phyloP scores from a whole-genome alignment of 2,329 filamentous ascomycete species.

The Colletotrichum theobromicola region DNA sequence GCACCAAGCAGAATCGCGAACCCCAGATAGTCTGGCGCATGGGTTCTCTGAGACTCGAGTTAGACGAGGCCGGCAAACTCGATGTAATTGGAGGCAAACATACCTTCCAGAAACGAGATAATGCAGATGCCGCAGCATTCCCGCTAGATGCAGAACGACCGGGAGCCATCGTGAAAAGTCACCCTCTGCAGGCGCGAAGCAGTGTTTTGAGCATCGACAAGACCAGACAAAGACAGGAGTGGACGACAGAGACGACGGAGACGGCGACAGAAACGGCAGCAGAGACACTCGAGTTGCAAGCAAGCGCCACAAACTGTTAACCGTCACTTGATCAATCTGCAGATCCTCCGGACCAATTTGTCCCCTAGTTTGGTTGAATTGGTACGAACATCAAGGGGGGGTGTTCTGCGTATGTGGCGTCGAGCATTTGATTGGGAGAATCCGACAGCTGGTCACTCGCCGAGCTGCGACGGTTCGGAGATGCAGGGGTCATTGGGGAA shows the following conservation, averaged over 20 bases:
- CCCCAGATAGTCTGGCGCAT: conserved; percentile 88
- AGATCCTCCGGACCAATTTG: neutral
- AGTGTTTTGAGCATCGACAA: conserved; percentile 40
- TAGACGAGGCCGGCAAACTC: neutral
- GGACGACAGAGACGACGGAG: neutral
- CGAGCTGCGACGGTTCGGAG: neutral
- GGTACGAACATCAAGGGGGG: neutral
- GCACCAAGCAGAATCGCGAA: conserved; percentile 71
- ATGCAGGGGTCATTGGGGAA: neutral
- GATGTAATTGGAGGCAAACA: neutral
- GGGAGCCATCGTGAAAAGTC: conserved; percentile 48
- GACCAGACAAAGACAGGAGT: neutral
- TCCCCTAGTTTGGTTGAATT: neutral
- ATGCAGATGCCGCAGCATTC: conserved; percentile 30
- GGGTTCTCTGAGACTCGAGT: conserved; percentile 65
- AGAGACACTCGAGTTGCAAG: neutral
- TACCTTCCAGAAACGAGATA: conserved; percentile 55
- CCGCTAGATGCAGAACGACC: conserved; percentile 23
- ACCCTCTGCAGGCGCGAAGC: conserved; percentile 44
- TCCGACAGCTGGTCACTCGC: neutral
- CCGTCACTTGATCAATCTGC: conserved; percentile 13
- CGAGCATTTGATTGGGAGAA: neutral
- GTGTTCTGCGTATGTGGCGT: neutral
- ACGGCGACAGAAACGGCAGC: neutral
- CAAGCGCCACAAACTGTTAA: neutral